Conservation (phyloP, 495 filamentous ascomycete genomes). For the Xylaria curta region DNA sequence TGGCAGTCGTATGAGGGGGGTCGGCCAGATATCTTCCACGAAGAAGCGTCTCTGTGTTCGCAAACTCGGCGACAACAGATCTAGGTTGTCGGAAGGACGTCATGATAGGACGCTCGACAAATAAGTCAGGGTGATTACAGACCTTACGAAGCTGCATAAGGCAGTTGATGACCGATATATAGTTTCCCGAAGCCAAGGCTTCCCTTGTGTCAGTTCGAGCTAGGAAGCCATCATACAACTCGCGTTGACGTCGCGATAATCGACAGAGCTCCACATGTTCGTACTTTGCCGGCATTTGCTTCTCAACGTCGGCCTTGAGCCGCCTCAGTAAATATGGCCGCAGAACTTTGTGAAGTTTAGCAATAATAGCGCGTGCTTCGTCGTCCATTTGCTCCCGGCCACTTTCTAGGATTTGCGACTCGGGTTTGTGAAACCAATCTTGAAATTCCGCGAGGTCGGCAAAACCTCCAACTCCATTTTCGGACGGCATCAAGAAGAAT, state of each 20-base stretch:
- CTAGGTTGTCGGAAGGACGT: slow-evolving; percentile 93
- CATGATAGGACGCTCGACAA: slow-evolving; percentile 96
- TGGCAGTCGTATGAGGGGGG: slow-evolving; percentile 69
- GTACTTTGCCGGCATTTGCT: slow-evolving; percentile 98
- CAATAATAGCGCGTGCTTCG: slow-evolving; percentile 84
- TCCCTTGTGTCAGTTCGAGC: slow-evolving; percentile 88
- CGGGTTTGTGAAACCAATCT: slow-evolving; percentile 89
- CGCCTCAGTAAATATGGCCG: slow-evolving; percentile 91
- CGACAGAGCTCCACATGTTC: slow-evolving; percentile 96
- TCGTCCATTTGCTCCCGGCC: slow-evolving; percentile 92
- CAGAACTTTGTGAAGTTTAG: slow-evolving; percentile 90
- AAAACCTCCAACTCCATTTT: slow-evolving; percentile 85
- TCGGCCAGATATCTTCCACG: slow-evolving; percentile 69
- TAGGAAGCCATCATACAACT: slow-evolving; percentile 96
- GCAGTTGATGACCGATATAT: slow-evolving; percentile 97
- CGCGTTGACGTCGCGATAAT: slow-evolving; percentile 91
- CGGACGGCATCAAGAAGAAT: slow-evolving; percentile 93
- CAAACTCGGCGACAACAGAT: slow-evolving; percentile 79
- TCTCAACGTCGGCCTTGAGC: slow-evolving; percentile 97
- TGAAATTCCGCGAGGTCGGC: slow-evolving; percentile 91
- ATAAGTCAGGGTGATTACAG: slow-evolving; percentile 98
- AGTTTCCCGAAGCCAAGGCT: slow-evolving; percentile 92
- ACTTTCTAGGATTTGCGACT: slow-evolving; percentile 93
- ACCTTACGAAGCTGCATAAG: slow-evolving; percentile 98
- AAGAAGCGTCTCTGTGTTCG: slow-evolving; percentile 75